Percentiles rank a stretch among this genome's conserved stretches.
phyloP scores from a whole-genome alignment of 1,139 yeast species.

The Zygotorulaspora mrakii region DNA sequence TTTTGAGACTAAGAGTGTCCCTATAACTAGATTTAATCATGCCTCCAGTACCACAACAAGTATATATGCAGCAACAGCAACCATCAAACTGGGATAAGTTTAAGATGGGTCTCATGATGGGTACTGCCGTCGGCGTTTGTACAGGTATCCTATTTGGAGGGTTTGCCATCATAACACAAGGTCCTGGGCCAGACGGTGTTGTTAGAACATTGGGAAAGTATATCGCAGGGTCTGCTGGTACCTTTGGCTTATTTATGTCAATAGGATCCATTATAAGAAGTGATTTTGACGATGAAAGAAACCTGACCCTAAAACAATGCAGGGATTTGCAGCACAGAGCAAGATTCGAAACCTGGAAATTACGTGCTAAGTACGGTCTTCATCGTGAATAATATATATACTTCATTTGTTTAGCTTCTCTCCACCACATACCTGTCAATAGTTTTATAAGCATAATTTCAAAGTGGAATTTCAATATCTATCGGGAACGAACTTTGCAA shows the following conservation, averaged over 20 bases:
- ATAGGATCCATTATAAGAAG: conserved; percentile 92
- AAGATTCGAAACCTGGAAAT: conserved; percentile 33
- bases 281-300: conserved; percentile 39
- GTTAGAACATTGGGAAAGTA: conserved; percentile 96
- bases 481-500: neutral
- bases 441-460: conserved; percentile 10
- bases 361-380: conserved; percentile 28
- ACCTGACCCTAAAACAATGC: conserved; percentile 16
- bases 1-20: neutral
- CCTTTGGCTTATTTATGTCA: conserved; percentile 94
- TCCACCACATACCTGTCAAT: conserved; percentile 4
- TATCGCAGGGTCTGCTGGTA: conserved; percentile 94
- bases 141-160: conserved; percentile 95
- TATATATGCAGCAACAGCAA: conserved; percentile 60
- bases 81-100: conserved; percentile 92
- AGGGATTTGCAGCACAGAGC: conserved; percentile 32
- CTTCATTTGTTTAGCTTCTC: neutral
- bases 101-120: conserved; percentile 98
- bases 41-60: conserved; percentile 87
- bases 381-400: conserved; percentile 9
- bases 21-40: conserved; percentile 37
- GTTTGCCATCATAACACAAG: conserved; percentile 82
- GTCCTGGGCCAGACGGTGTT: conserved; percentile 98
- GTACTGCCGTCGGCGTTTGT: conserved; percentile 92
- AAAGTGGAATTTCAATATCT: neutral